Evolutionary conservation across 2,329 filamentous ascomycete genomes (phyloP).

Genomic region (Penicillium sclerotiorum): DNA sequence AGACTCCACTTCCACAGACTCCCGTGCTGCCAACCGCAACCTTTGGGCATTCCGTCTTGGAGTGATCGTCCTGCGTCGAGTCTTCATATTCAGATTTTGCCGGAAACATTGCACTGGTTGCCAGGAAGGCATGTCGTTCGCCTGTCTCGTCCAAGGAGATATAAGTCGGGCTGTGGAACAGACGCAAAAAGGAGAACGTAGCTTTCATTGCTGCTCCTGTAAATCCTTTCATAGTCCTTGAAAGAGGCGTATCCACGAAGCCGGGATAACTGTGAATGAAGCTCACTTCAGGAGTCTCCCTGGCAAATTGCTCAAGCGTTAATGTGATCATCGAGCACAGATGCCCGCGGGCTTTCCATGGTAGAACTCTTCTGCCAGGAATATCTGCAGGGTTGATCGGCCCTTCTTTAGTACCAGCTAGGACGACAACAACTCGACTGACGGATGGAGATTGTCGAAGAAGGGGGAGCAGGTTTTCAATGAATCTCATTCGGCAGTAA

Average conservation of each 20-base stretch:
- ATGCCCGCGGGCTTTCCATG: constrained; percentile 39
- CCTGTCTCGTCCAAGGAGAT: constrained; percentile 40
- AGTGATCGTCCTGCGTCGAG: background rate
- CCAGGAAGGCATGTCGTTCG: constrained; percentile 49
- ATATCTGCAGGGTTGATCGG: background rate
- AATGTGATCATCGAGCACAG: constrained; percentile 54
- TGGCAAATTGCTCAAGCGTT: constrained; percentile 51
- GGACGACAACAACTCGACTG: background rate
- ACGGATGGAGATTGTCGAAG: constrained; percentile 16
- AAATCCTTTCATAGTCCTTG: background rate
- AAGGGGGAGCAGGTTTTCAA: constrained; percentile 44
- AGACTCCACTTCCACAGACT: background rate
- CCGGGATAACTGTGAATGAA: constrained; percentile 55
- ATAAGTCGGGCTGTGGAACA: constrained; percentile 34
- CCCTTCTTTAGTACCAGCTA: background rate
- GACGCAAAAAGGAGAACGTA: background rate
- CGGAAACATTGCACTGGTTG: constrained; percentile 40
- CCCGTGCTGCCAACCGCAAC: background rate
- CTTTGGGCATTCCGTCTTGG: background rate
- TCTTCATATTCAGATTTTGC: background rate
- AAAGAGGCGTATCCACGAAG: constrained; percentile 39
- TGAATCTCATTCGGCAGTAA: constrained; percentile 50
- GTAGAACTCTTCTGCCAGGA: background rate
- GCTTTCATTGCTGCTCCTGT: constrained; percentile 40
- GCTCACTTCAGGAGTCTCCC: constrained; percentile 49